These are phyloP conservation scores for Periglandula ipomoeae DNA, from an alignment of 2,329 filamentous ascomycete genomes.

Conservation along the genomic window DNA sequence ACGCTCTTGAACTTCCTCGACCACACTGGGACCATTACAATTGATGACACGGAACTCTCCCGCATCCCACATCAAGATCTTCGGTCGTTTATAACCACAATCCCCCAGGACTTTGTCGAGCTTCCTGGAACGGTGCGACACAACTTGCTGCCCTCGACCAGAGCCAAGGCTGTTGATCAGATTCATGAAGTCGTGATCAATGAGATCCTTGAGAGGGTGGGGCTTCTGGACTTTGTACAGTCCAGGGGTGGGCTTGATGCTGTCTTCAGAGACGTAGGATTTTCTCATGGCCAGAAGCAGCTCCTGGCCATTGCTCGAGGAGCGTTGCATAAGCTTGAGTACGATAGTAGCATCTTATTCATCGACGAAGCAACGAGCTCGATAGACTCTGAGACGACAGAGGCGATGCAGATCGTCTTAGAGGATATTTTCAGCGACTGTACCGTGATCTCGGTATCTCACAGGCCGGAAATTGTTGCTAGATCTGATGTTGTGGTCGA, in stretches of 20 bases:
- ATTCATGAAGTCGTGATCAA: background rate
- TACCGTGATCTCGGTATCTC: background rate
- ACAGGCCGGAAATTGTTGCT: background rate
- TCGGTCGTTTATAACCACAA: slow-evolving; percentile 20
- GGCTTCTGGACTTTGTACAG: slow-evolving; percentile 6
- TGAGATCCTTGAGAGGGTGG: slow-evolving; percentile 8
- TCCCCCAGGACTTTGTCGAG: slow-evolving; percentile 20
- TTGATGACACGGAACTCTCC: slow-evolving; percentile 20
- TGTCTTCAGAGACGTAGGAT: slow-evolving; percentile 5
- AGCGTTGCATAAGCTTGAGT: slow-evolving; percentile 2
- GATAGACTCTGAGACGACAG: background rate
- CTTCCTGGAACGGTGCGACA: slow-evolving; percentile 11
- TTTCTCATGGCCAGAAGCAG: slow-evolving; percentile 13
- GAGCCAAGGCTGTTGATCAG: background rate
- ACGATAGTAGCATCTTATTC: slow-evolving; percentile 1
- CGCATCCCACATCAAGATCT: slow-evolving; percentile 14
- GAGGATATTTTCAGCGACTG: background rate
- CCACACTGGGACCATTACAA: slow-evolving; percentile 1
- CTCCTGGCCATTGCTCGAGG: slow-evolving; percentile 11
- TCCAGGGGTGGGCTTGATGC: slow-evolving; percentile 8
- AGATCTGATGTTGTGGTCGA: background rate
- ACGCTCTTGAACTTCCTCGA: slow-evolving; percentile 1
- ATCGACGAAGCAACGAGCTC: background rate
- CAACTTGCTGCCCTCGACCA: background rate
- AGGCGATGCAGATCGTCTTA: slow-evolving; percentile 2